phyloP scores from a whole-genome alignment of 495 filamentous ascomycete genomes.

The Saxophila tyrrhenica region DNA sequence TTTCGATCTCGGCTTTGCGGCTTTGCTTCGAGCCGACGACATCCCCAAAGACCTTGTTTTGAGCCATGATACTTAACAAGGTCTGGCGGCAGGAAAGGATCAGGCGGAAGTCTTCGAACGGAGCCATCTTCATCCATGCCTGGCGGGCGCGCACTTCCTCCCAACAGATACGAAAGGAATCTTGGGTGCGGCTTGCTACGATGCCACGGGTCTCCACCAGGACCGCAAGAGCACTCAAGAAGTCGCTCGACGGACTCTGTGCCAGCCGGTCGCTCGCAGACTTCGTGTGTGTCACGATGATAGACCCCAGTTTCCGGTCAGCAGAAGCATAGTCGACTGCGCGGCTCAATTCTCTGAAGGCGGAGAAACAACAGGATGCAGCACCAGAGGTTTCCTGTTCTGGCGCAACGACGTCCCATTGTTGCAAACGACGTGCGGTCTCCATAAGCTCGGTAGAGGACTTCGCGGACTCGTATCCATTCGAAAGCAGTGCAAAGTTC shows the following conservation, averaged over 20 bases:
- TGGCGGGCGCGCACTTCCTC: conserved; percentile 51
- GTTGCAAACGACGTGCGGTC: conserved; percentile 75
- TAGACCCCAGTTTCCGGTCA: conserved; percentile 41
- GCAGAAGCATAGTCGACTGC: conserved; percentile 44
- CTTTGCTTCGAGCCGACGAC: conserved; percentile 49
- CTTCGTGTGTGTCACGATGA: conserved; percentile 7
- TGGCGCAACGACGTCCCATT: conserved; percentile 83
- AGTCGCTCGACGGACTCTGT: conserved; percentile 1
- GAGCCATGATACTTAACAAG: conserved; percentile 67
- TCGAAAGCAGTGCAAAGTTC: conserved; percentile 59
- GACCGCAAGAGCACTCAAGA: conserved; percentile 58
- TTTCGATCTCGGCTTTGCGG: conserved; percentile 60
- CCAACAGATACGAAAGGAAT: conserved; percentile 53
- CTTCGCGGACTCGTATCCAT: conserved; percentile 41
- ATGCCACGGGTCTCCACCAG: conserved; percentile 75
- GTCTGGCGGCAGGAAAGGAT: conserved; percentile 74
- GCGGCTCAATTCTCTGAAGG: conserved; percentile 68
- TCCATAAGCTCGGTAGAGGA: conserved; percentile 48
- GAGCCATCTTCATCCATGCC: conserved; percentile 53
- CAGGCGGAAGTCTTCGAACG: conserved; percentile 69
- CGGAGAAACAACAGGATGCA: conserved; percentile 60
- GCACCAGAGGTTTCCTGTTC: conserved; percentile 42
- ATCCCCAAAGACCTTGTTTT: conserved; percentile 49
- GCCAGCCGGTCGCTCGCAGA: neutral
- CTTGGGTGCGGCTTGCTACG: conserved; percentile 43